Conservation (phyloP, 2,329 filamentous ascomycete genomes). For the Penicillium sp. region DNA sequence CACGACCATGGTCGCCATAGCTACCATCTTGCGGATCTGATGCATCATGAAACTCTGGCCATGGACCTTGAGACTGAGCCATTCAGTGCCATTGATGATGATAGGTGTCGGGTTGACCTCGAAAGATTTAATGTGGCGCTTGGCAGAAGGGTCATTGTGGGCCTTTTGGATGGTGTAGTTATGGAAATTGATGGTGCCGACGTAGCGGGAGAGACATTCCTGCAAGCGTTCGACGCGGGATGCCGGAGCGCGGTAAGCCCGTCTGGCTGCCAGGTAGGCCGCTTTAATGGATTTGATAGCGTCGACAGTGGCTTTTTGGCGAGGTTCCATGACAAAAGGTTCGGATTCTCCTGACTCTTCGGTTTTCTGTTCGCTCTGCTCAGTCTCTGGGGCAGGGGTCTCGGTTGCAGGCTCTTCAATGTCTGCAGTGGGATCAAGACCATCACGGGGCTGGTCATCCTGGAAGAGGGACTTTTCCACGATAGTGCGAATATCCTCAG, state of each 20-base stretch:
- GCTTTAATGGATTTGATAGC: conserved; percentile 74
- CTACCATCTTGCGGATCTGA: conserved; percentile 99
- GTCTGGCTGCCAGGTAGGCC: conserved; percentile 79
- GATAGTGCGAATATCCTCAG: conserved; percentile 43
- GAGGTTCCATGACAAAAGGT: conserved; percentile 28
- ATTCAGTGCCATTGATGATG: conserved; percentile 88
- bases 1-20: conserved; percentile 81
- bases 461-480: conserved; percentile 44
- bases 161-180: conserved; percentile 96
- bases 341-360: conserved; percentile 13
- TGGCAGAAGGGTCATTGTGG: conserved; percentile 77
- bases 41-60: conserved; percentile 99
- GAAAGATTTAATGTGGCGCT: conserved; percentile 92
- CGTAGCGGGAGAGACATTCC: conserved; percentile 70
- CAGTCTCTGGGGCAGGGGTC: conserved; percentile 4
- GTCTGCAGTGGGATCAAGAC: conserved; percentile 21
- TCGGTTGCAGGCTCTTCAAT: conserved; percentile 10
- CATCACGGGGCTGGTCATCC: conserved; percentile 31
- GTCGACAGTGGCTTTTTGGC: conserved; percentile 56
- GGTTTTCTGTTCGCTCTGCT: conserved; percentile 4
- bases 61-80: conserved; percentile 93
- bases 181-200: conserved; percentile 89
- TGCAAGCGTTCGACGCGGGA: conserved; percentile 74
- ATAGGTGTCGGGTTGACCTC: conserved; percentile 73
- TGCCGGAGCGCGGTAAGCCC: conserved; percentile 76